These are phyloP conservation scores for Cercospora janseana DNA, from an alignment of 2,329 filamentous ascomycete species.

Conservation along the genomic window DNA sequence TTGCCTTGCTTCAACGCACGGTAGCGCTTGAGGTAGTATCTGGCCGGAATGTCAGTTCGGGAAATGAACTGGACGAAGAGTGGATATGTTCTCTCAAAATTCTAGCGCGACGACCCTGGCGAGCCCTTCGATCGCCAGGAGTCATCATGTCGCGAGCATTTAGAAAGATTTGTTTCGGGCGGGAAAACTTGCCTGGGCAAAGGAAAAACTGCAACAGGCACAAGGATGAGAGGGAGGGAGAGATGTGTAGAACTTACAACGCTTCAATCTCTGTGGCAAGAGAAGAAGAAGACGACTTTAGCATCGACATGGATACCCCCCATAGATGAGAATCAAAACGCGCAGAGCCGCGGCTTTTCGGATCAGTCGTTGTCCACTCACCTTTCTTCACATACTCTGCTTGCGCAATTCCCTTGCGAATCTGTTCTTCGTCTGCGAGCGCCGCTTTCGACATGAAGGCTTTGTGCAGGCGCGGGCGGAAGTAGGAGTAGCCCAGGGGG, in stretches of 20 bases:
- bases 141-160: too few species aligned
- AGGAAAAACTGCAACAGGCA: not conserved
- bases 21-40: conserved; percentile 91
- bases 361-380: conserved; percentile 43
- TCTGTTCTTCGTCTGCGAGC: conserved; percentile 70
- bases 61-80: conserved; percentile 11
- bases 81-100: too few species aligned
- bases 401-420: conserved; percentile 69
- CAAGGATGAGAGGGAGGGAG: not conserved
- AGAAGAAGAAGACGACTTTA: conserved; percentile 12
- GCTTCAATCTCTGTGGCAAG: conserved; percentile 74
- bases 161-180: too few species aligned
- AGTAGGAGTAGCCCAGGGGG: conserved; percentile 79
- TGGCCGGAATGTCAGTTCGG: too few species aligned
- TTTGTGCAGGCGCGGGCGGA: conserved; percentile 74
- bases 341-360: too few species aligned
- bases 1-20: conserved; percentile 72
- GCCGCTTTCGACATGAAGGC: conserved; percentile 77
- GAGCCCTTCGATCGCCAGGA: too few species aligned
- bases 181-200: too few species aligned
- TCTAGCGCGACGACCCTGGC: too few species aligned
- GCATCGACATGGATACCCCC: too few species aligned
- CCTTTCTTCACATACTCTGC: conserved; percentile 92
- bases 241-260: conserved; percentile 61
- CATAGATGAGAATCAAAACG: too few species aligned